Conservation (phyloP, 1,284 basidiomycete genomes). For the Trametes hirsuta region DNA sequence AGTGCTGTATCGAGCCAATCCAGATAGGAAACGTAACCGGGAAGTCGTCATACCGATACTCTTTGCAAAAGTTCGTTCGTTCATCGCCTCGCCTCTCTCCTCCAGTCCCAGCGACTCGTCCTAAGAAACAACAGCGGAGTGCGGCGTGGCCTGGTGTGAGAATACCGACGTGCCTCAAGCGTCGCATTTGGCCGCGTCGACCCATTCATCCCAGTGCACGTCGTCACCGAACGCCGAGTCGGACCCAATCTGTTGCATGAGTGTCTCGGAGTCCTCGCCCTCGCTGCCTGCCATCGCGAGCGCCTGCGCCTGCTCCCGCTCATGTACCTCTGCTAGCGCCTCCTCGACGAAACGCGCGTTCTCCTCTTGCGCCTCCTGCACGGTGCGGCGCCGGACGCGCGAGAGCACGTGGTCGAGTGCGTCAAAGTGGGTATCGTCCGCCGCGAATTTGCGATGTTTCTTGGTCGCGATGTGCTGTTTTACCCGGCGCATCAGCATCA, state of each 20-base stretch:
- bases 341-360: conserved; percentile 15
- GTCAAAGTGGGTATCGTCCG: conserved; percentile 79
- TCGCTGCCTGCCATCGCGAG: conserved; percentile 2
- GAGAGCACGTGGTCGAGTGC: conserved; percentile 82
- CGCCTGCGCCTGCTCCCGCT: conserved; percentile 4
- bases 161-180: conserved; percentile 2
- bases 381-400: conserved; percentile 71
- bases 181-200: conserved; percentile 25
- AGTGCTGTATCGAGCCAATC: conserved; percentile 21
- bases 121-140: neutral
- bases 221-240: conserved; percentile 25
- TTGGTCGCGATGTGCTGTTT: conserved; percentile 76
- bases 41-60: neutral
- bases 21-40: conserved; percentile 4
- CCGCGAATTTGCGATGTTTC: conserved; percentile 88
- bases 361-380: conserved; percentile 44
- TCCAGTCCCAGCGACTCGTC: neutral
- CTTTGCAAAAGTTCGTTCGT: neutral
- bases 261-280: conserved; percentile 19
- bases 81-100: too few relatives aligned
- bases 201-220: conserved; percentile 36
- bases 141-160: neutral
- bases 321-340: conserved; percentile 10
- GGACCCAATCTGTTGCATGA: conserved; percentile 17
- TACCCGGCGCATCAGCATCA: neutral